A percentile compares a stretch with the other conserved stretches of the same genome.
Evolutionary conservation across 2,329 filamentous ascomycete species (phyloP).

Genomic region (Talaromyces rugulosus): DNA sequence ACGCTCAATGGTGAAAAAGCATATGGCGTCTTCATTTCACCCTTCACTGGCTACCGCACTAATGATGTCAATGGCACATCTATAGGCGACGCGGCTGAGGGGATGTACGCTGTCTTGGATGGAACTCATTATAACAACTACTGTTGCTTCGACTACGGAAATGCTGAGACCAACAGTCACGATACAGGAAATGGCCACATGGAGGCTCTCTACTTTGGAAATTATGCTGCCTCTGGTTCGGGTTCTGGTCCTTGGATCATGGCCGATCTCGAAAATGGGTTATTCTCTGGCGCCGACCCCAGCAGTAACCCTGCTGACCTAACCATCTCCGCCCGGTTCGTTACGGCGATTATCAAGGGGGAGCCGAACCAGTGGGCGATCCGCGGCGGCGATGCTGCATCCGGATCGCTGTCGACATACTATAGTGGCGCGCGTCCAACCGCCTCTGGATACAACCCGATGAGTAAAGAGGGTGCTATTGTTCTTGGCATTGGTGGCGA

Average conservation of each 20-base stretch:
- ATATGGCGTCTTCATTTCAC: constrained; percentile 61
- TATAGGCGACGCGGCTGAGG: constrained; percentile 48
- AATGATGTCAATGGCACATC: constrained; percentile 51
- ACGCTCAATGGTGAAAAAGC: constrained; percentile 58
- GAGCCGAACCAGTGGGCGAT: constrained; percentile 55
- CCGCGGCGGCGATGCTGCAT: constrained; percentile 54
- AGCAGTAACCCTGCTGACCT: constrained; percentile 50
- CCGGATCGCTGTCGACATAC: constrained; percentile 54
- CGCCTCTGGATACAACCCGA: constrained; percentile 54
- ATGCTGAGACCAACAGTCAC: constrained; percentile 49
- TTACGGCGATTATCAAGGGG: constrained; percentile 57
- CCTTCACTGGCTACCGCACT: constrained; percentile 61
- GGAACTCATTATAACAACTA: constrained; percentile 31
- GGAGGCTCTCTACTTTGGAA: constrained; percentile 65
- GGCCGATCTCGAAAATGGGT: constrained; percentile 64
- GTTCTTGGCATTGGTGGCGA: constrained; percentile 67
- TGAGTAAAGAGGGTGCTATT: constrained; percentile 63
- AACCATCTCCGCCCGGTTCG: constrained; percentile 52
- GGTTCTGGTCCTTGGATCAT: constrained; percentile 64
- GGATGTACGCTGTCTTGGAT: constrained; percentile 32
- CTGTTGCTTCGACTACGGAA: constrained; percentile 40
- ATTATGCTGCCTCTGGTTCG: constrained; percentile 52
- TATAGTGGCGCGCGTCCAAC: constrained; percentile 55
- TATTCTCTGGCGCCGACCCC: constrained; percentile 54
- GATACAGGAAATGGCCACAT: constrained; percentile 62